Percentiles rank a stretch among this genome's conserved stretches.
These are phyloP conservation scores for Tieghemostelium lacteum DNA, from an alignment of 78 protist species.

Conservation along the genomic window DNA sequence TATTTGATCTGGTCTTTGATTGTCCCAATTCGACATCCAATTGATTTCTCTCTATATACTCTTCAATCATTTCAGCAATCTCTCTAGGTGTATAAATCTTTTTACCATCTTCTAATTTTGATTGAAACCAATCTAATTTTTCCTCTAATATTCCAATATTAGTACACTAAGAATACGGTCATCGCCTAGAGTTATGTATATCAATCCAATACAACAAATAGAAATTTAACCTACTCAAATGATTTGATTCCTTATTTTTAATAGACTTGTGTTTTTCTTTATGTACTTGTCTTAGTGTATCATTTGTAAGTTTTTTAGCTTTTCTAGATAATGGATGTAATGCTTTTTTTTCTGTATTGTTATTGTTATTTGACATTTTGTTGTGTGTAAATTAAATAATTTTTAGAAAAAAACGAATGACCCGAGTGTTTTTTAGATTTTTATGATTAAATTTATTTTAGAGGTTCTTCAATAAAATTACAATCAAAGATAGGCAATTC, in stretches of 20 bases:
- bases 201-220: background rate
- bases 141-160: background rate
- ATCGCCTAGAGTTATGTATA: too few species aligned
- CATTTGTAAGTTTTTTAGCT: conserved; percentile 49
- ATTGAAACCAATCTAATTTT: conserved; percentile 9
- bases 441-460: too few species aligned
- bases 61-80: conserved; percentile 21
- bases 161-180: background rate
- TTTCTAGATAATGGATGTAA: conserved; percentile 76
- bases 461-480: too few species aligned
- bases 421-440: too few species aligned
- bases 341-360: conserved; percentile 19
- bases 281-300: conserved; percentile 38
- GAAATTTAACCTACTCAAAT: conserved; percentile 10
- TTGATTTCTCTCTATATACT: conserved; percentile 3
- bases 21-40: background rate
- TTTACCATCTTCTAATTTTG: background rate
- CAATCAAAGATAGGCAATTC: too few species aligned
- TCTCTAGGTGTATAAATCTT: conserved; percentile 17
- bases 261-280: conserved; percentile 4
- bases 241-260: conserved; percentile 33
- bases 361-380: too few species aligned
- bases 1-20: background rate
- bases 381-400: too few species aligned
- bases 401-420: too few species aligned